A percentile compares a stretch with the other conserved stretches of the same genome.
phyloP scores from a whole-genome alignment of 129 eudicot genomes.

The Chrysanthemum lavandulifolium region DNA sequence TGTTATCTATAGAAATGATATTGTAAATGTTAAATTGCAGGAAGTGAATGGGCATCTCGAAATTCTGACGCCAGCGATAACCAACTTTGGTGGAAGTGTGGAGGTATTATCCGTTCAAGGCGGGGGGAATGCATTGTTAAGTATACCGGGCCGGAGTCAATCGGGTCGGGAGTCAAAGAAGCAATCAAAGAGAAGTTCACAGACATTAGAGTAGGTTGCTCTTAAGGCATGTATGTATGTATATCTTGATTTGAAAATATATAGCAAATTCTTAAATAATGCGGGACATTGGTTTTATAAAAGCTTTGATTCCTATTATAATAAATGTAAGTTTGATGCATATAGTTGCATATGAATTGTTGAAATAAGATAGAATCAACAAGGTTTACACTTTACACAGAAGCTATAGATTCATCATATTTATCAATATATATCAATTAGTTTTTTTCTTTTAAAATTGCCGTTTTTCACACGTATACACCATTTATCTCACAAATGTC shows the following conservation, averaged over 20 bases:
- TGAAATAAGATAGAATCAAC: no score
- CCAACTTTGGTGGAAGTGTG: conserved; percentile 71
- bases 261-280: not conserved
- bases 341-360: no score
- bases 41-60: conserved; percentile 83
- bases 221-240: not conserved
- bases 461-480: no score
- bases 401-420: no score
- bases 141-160: conserved; percentile 79
- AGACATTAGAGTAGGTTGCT: conserved; percentile 43
- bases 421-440: no score
- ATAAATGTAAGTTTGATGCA: no score
- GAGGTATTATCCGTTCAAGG: no score
- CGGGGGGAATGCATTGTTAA: conserved; percentile 47
- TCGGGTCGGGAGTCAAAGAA: conserved; percentile 87
- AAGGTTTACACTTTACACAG: no score
- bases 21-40: conserved; percentile 36
- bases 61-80: conserved; percentile 80
- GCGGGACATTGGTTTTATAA: not conserved
- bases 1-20: no score
- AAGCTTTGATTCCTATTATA: no score
- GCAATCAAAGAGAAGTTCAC: conserved; percentile 97
- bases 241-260: conserved; percentile 11
- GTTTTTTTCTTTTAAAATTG: no score
- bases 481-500: no score